Percentiles rank a stretch among this genome's conserved stretches.
Evolutionary conservation across 257 asterid genomes (phyloP).

Genomic region (Nicotiana tabacum): DNA sequence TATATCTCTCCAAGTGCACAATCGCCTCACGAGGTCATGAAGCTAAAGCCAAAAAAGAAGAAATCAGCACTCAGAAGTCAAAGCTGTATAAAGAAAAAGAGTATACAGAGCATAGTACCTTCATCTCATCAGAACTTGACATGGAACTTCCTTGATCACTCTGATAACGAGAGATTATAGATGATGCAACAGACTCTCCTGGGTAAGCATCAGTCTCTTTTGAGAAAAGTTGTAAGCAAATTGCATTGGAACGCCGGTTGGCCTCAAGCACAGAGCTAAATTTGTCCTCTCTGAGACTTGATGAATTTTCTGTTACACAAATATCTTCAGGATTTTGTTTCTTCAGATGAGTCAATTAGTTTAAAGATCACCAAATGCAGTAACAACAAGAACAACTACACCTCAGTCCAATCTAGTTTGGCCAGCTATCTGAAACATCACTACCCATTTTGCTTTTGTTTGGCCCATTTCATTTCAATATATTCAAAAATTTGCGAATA

Average conservation of each 20-base stretch:
- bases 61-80: background rate
- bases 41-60: constrained; percentile 37
- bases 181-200: constrained; percentile 84
- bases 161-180: constrained; percentile 70
- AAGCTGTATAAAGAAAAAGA: constrained; percentile 6
- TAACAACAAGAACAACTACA: background rate
- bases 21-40: constrained; percentile 69
- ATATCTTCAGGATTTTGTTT: constrained; percentile 38
- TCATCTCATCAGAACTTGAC: constrained; percentile 32
- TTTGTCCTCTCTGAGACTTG: constrained; percentile 63
- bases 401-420: background rate
- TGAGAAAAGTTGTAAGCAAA: constrained; percentile 71
- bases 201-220: constrained; percentile 79
- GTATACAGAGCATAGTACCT: constrained; percentile 40
- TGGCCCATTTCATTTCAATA: background rate
- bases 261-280: constrained; percentile 84
- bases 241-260: constrained; percentile 75
- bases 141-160: constrained; percentile 51
- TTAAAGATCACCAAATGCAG: background rate
- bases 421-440: background rate
- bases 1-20: constrained; percentile 94
- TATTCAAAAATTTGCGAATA: background rate
- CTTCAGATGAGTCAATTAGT: constrained; percentile 8
- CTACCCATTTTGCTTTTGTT: background rate
- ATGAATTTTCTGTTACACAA: constrained; percentile 74